Conservation (phyloP, 306 rosid genomes). For the Oxytropis ochrocephala region DNA sequence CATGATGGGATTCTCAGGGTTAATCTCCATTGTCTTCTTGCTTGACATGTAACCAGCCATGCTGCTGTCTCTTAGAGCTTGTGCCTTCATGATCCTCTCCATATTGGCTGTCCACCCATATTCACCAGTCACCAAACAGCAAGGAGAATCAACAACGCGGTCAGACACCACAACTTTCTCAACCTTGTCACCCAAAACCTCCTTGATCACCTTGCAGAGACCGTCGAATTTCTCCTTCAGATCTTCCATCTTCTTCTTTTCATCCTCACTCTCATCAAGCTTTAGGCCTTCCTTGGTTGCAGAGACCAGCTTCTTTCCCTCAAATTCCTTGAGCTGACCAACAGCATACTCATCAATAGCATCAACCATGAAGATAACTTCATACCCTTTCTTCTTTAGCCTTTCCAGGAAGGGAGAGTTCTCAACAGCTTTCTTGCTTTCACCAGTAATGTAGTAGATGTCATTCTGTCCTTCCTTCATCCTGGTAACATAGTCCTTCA, state of each 20-base stretch:
- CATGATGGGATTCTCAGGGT: slow-evolving; percentile 91
- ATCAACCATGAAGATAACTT: slow-evolving; percentile 86
- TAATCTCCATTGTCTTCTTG: slow-evolving; percentile 98
- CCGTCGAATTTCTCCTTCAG: slow-evolving; percentile 67
- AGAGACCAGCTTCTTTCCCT: slow-evolving; percentile 85
- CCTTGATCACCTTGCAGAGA: slow-evolving; percentile 90
- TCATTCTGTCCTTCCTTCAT: slow-evolving; percentile 96
- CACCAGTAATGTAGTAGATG: slow-evolving; percentile 86
- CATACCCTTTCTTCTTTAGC: slow-evolving; percentile 81
- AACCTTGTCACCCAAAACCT: slow-evolving; percentile 81
- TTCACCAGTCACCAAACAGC: slow-evolving; percentile 94
- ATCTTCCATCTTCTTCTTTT: slow-evolving; percentile 57
- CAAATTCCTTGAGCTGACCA: slow-evolving; percentile 92
- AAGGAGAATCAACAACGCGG: slow-evolving; percentile 86
- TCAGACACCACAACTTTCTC: slow-evolving; percentile 92
- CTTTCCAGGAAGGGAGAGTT: slow-evolving; percentile 90
- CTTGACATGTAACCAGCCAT: slow-evolving; percentile 95
- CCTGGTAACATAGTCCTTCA: slow-evolving; percentile 90
- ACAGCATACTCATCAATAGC: slow-evolving; percentile 90
- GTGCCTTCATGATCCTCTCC: slow-evolving; percentile 97
- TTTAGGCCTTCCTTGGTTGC: slow-evolving; percentile 92
- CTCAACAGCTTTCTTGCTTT: slow-evolving; percentile 89
- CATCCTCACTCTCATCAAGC: slow-evolving; percentile 82
- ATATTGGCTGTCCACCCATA: slow-evolving; percentile 96
- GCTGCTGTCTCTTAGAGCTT: slow-evolving; percentile 84